Conservation (phyloP, 73 alveolate species). For the Urostyla sp. region DNA sequence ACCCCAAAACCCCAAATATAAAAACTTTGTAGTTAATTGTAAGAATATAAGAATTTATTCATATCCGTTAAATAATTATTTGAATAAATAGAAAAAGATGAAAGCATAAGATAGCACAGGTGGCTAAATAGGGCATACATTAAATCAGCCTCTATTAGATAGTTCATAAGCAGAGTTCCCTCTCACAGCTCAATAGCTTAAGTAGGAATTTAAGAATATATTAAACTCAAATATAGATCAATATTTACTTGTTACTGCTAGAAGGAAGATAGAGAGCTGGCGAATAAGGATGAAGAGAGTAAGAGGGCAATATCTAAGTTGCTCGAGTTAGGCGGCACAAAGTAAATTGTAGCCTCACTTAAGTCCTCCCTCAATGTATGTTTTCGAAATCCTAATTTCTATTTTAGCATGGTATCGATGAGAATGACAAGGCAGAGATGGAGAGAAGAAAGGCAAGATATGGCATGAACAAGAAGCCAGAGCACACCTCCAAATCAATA, state of each 20-base stretch:
- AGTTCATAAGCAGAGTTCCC: too few relatives aligned
- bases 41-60: too few relatives aligned
- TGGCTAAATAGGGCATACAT: too few relatives aligned
- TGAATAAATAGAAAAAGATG: too few relatives aligned
- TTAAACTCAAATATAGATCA: slow-evolving; percentile 23
- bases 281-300: background rate
- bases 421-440: slow-evolving; percentile 14
- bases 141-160: too few relatives aligned
- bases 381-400: background rate
- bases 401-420: slow-evolving; percentile 16
- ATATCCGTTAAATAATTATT: too few relatives aligned
- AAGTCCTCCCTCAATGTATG: slow-evolving; percentile 5
- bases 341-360: slow-evolving; percentile 12
- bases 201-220: background rate
- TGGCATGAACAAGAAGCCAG: slow-evolving; percentile 59
- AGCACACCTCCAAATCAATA: slow-evolving; percentile 8
- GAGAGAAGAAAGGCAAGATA: slow-evolving; percentile 33
- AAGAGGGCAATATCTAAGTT: slow-evolving; percentile 17
- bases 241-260: slow-evolving; percentile 42
- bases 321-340: slow-evolving; percentile 24
- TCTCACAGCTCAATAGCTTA: background rate
- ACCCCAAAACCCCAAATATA: too few relatives aligned
- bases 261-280: background rate
- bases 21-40: too few relatives aligned
- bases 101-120: too few relatives aligned